phyloP scores from a whole-genome alignment of 768 basidiomycete genomes.

The Lactarius quietus region DNA sequence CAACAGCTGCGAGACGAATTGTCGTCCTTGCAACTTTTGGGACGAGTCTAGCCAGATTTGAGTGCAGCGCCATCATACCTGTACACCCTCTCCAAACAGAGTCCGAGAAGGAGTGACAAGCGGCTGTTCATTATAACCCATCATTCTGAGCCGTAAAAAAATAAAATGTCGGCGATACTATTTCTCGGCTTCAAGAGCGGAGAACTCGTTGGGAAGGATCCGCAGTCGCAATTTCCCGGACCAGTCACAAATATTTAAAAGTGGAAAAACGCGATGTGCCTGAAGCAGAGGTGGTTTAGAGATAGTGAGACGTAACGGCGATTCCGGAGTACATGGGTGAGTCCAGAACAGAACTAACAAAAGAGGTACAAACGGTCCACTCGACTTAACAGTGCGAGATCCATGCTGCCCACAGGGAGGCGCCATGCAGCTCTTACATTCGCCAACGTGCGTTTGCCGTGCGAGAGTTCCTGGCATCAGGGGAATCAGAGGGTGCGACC shows the following conservation, averaged over 20 bases:
- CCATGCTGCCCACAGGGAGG: conserved; percentile 9
- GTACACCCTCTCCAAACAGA: conserved; percentile 1
- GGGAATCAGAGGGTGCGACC: conserved; percentile 3
- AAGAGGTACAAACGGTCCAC: conserved; percentile 22
- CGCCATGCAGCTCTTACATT: conserved; percentile 3
- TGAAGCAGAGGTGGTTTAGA: conserved; percentile 20
- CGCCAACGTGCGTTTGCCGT: conserved; percentile 17
- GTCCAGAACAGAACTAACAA: conserved; percentile 25
- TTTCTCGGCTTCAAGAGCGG: conserved; percentile 7
- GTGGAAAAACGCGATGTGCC: conserved; percentile 15
- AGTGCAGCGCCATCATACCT: background rate
- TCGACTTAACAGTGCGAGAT: conserved; percentile 21
- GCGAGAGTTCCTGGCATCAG: conserved; percentile 13
- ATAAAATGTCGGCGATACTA: background rate
- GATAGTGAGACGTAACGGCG: conserved; percentile 25
- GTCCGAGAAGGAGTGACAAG: background rate
- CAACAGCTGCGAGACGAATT: background rate
- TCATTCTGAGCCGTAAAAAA: conserved; percentile 7
- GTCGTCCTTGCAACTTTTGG: conserved; percentile 14
- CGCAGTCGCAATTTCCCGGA: conserved; percentile 18
- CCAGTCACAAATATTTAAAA: conserved; percentile 23
- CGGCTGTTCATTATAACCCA: background rate
- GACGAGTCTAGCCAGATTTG: conserved; percentile 3
- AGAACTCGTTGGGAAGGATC: conserved; percentile 6
- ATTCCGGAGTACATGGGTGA: conserved; percentile 23